Conservation (phyloP, 495 filamentous ascomycete species). For the Neurospora tetrasperma region DNA sequence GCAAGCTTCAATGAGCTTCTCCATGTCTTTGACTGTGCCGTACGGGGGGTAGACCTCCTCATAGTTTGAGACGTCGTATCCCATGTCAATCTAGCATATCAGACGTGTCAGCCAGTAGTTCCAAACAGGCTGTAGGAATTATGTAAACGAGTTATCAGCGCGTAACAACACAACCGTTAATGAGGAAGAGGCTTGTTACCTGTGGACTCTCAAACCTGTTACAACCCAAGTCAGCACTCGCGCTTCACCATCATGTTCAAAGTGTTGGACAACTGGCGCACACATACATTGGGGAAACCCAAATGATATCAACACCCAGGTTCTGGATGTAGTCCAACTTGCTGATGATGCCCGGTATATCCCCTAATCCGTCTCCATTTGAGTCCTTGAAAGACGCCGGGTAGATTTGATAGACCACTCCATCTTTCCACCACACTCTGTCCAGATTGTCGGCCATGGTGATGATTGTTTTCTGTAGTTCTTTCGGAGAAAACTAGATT, state of each 20-base stretch:
- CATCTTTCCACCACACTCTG: slow-evolving; percentile 31
- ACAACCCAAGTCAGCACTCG: background rate
- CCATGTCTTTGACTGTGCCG: slow-evolving; percentile 53
- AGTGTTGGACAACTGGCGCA: background rate
- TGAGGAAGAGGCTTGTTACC: slow-evolving; percentile 4
- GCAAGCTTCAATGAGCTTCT: slow-evolving; percentile 41
- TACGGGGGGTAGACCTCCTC: slow-evolving; percentile 49
- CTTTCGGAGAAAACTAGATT: background rate
- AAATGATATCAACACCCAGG: slow-evolving; percentile 55
- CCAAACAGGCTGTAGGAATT: background rate
- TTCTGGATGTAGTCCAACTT: slow-evolving; percentile 56
- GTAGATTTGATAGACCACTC: slow-evolving; percentile 58
- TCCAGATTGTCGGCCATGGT: slow-evolving; percentile 4
- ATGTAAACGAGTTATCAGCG: background rate
- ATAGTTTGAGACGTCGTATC: slow-evolving; percentile 58
- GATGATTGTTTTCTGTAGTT: background rate
- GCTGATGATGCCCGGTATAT: slow-evolving; percentile 57
- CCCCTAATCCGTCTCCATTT: slow-evolving; percentile 57
- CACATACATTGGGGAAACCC: slow-evolving; percentile 50
- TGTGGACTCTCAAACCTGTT: slow-evolving; percentile 50
- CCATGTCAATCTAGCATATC: slow-evolving; percentile 35
- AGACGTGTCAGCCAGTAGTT: background rate
- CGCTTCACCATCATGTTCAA: background rate
- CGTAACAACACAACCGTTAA: background rate
- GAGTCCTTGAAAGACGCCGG: slow-evolving; percentile 59